Evolutionary conservation across 257 asterid genomes (phyloP).

Genomic region (Gardenia jasminoides): DNA sequence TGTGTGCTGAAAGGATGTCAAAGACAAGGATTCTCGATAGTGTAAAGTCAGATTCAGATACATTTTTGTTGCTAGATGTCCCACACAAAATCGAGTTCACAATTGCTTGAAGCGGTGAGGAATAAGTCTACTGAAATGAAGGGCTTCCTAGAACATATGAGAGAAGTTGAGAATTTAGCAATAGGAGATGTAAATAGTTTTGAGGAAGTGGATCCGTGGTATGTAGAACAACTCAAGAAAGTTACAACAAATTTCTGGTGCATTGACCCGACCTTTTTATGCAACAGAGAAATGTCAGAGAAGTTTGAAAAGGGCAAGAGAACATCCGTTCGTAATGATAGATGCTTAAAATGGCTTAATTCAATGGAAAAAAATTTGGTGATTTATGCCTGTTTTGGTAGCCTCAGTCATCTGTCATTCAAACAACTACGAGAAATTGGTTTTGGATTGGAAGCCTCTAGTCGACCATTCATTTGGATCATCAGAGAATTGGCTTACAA

Average conservation of each 20-base stretch:
- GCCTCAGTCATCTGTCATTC: slow-evolving; percentile 23
- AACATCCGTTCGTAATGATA: not conserved
- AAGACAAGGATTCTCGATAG: not conserved
- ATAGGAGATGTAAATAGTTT: slow-evolving; percentile 49
- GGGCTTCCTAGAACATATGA: not conserved
- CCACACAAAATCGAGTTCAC: slow-evolving; percentile 49
- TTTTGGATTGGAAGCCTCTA: slow-evolving; percentile 34
- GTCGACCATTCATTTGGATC: slow-evolving; percentile 39
- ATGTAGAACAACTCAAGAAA: slow-evolving; percentile 28
- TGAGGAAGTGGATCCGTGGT: slow-evolving; percentile 56
- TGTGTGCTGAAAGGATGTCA: slow-evolving; percentile 27
- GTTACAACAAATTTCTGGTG: slow-evolving; percentile 43
- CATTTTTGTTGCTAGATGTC: slow-evolving; percentile 35
- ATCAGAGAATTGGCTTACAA: slow-evolving; percentile 26
- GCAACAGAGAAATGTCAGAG: too few species aligned
- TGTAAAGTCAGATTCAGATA: slow-evolving; percentile 23
- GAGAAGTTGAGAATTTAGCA: slow-evolving; percentile 20
- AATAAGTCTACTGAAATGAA: not conserved
- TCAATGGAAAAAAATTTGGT: slow-evolving; percentile 25
- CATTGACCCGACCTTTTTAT: slow-evolving; percentile 50
- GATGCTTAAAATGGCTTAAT: slow-evolving; percentile 40
- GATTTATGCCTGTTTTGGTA: too few species aligned
- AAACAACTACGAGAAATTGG: slow-evolving; percentile 46
- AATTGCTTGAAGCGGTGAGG: slow-evolving; percentile 28
- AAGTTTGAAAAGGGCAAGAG: not conserved